Evolutionary conservation across 768 basidiomycete species (phyloP), one percentile per base, ranked within the genome.

Genomic region (Mycena galopus): DNA sequence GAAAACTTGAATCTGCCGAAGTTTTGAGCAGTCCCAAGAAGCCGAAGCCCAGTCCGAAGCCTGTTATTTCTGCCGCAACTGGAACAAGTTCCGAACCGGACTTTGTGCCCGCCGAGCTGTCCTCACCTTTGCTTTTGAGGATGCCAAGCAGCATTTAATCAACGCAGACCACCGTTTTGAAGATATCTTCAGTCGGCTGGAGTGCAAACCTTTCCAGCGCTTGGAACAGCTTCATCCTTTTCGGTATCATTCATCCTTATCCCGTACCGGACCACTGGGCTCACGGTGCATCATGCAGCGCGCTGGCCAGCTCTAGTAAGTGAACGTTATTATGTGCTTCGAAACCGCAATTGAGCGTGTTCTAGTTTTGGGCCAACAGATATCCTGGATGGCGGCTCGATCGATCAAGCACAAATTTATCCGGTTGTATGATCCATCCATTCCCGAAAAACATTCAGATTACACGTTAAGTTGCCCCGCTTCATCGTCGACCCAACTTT

Each of bases 361-460:
- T 63, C 4, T 44, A 74, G 73, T 72, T 65, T 56, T 74, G 44
- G 91, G 89, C 6, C 93, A 94, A 79, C 94, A 96, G 78, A 94
- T 96, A 27, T 95, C 94, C 1, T 95, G 93, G 94, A 81, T 92
- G 53, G 96, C 96, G 14, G 96, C 96, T 0, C 87, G 93, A 25
- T 91, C 94, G 23, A 95, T 97, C 71, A 91, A 86, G 42, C 93
- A 95, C 81, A 90, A 87, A 69, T 97, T 97, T 81, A 84, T 91
- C 60, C 88, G 93, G 29, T 81, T 97, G 21, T 97, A 90, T 79
- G 90, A 95, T 75, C 89, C 90, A 21, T 85, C 89, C 11, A 82
- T 96, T 4, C 93, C 94, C 0, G 94, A 95, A 80, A 91, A 90
- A 68, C 83, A 85, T 44, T 81, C 84, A 0, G 89, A 91, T 56